Evolutionary conservation across 108 stramenopile genomes (phyloP).

Genomic region (Craspedostauros australis): DNA sequence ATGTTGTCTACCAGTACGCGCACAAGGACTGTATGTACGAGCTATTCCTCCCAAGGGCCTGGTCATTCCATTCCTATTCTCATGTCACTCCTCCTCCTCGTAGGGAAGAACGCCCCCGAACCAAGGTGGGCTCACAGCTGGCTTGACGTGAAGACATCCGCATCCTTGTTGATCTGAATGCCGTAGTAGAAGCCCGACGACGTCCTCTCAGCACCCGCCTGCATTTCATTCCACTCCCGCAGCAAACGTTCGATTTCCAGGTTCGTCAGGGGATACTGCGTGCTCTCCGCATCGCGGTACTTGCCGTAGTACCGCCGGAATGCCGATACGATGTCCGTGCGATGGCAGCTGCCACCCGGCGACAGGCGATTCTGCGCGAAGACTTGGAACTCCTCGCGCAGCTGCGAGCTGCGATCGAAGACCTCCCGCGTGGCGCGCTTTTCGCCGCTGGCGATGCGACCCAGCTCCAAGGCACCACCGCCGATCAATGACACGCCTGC

Average conservation of each 20-base stretch:
- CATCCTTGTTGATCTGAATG: slow-evolving; percentile 57
- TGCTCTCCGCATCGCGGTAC: slow-evolving; percentile 58
- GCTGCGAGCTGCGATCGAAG: slow-evolving; percentile 40
- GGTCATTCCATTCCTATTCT: too few relatives aligned
- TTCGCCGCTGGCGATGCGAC: slow-evolving; percentile 58
- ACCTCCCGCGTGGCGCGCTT: slow-evolving; percentile 50
- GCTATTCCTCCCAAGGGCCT: too few relatives aligned
- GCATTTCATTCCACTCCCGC: slow-evolving; percentile 52
- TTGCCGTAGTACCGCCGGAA: slow-evolving; percentile 83
- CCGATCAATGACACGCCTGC: slow-evolving; percentile 66
- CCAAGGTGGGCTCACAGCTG: too few relatives aligned
- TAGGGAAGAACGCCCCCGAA: too few relatives aligned
- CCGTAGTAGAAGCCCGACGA: slow-evolving; percentile 71
- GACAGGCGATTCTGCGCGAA: slow-evolving; percentile 61
- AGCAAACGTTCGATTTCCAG: slow-evolving; percentile 74
- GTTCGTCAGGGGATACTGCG: slow-evolving; percentile 58
- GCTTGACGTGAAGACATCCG: slow-evolving; percentile 76
- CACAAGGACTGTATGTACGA: too few relatives aligned
- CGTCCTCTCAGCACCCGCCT: slow-evolving; percentile 58
- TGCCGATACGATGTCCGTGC: slow-evolving; percentile 61
- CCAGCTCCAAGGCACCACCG: slow-evolving; percentile 69
- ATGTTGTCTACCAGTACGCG: too few relatives aligned
- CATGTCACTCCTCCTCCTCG: too few relatives aligned
- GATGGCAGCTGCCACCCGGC: slow-evolving; percentile 54
- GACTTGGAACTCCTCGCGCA: slow-evolving; percentile 64